Evolutionary conservation across 2,329 filamentous ascomycete species (phyloP), one percentile per base, ranked within the genome.

Genomic region (Talaromyces sp.): DNA sequence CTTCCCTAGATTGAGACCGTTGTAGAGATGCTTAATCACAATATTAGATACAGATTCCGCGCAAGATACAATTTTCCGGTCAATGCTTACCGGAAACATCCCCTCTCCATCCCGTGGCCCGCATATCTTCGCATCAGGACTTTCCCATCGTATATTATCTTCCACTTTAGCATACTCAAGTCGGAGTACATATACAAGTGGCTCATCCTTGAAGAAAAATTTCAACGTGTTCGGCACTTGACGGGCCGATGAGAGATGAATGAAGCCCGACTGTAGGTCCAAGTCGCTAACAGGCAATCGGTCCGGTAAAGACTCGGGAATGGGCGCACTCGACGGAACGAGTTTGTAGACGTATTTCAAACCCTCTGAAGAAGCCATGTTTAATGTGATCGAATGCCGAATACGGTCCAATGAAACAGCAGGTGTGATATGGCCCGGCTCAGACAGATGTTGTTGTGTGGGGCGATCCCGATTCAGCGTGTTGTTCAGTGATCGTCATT

Each of bases 161-260:
- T 64, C 60, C 19, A 74, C 64, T 8, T 57, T 43, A 2, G 62
- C 61, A 59, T 72, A 74, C 11, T 67, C 66, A 46, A 75, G 73
- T 17, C 71, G 70, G 35, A 75, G 62, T 3, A 75, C 63, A 55
- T 73, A 75, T 3, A 74, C 70, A 7, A 70, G 53, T 2, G 70
- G 70, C 39, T 74, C 70, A 13, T 73, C 65, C 6, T 68, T 65
- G 60, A 74, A 75, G 58, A 75, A 75, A 33, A 63, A 53, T 22
- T 71, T 73, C 39, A 75, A 57, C 0, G 73, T 75, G 41, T 70
- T 71, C n/a, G 70, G 67, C 8, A 75, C 65, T 51, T 75, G 73
- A 5, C 66, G 62, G 19, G 72, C 69, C 21, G 65, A 72, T 0
- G 73, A 75, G 7, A 75, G 68, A 58, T 75, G 73, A 52, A 75